Evolutionary conservation across 2,329 filamentous ascomycete species (phyloP), one percentile per base, ranked within the genome.

Genomic region (Botrytis tulipae): DNA sequence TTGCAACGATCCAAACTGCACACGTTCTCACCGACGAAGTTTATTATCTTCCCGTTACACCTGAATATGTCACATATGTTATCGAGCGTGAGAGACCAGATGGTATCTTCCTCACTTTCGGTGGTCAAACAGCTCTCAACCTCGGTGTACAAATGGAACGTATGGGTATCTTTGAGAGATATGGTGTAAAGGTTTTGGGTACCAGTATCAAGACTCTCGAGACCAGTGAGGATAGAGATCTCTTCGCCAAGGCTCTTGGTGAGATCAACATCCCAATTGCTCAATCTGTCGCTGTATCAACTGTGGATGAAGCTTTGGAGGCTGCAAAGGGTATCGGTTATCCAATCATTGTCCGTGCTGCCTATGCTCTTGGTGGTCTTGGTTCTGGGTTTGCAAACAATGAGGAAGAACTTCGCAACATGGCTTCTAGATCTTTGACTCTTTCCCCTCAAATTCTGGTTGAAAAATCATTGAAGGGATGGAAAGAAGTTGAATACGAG

Each of bases 401-500:
- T 84, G 87, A 92, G 79, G 94, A 98, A 81, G 96, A 99, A 85
- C 90, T 99, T 74, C 92, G 93, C 82, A 94, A 98, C 84, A 88
- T 99, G 88, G 92, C 95, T 77, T 95, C 96, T 76, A 91, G 94
- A 77, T 98, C 95, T 65, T 88, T 99, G 74, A 97, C 95, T 62
- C 89, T 98, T 51, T 95, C 95, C 3, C 95, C 96, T 68, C 96
- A 99, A 84, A 98, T 99, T 80, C 85, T 99, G 82, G 95, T 99
- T 74, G 96, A 99, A 87, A 98, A 98, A 85, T 97, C 94, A 70
- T 90, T 99, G 79, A 98, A 98, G 87, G 96, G 96, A 83, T 99
- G 96, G 96, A 99, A 99, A 85, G 96, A 99, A 84, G 92, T 98
- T 69, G 96, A 99, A 84, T 99, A 98, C 81, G 96, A 98, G 84